phyloP scores from a whole-genome alignment of 75 land plant genomes.

The Sequoia sempervirens region DNA sequence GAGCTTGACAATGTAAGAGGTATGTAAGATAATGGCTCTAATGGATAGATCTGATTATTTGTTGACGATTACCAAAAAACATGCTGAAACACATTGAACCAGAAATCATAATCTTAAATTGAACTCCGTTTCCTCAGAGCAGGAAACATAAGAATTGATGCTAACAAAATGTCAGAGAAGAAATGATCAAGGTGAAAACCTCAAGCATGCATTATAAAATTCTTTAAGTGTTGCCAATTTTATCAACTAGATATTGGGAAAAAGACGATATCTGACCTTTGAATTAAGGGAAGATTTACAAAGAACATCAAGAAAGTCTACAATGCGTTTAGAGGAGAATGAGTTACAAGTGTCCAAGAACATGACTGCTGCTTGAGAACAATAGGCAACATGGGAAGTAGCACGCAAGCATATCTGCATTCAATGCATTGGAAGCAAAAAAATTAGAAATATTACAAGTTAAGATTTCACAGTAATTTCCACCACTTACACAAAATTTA shows the following conservation, averaged over 20 bases:
- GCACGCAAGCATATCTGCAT: conserved; percentile 57
- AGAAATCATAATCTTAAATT: neutral
- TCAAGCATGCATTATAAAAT: neutral
- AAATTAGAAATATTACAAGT: neutral
- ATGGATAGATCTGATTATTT: neutral
- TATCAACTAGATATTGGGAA: neutral
- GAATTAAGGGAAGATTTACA: neutral
- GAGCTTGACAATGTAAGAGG: neutral
- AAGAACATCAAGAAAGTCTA: conserved; percentile 30
- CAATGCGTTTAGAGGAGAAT: conserved; percentile 67
- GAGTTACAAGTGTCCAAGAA: conserved; percentile 74
- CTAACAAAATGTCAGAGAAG: neutral
- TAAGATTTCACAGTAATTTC: neutral
- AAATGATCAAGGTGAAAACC: neutral
- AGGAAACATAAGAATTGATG: neutral
- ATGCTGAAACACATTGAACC: neutral
- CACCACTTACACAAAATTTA: neutral
- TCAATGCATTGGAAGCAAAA: neutral
- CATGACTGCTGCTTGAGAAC: conserved; percentile 29
- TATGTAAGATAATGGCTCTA: too few relatives aligned
- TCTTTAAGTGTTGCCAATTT: neutral
- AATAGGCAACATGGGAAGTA: conserved; percentile 48
- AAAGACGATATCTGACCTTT: conserved; percentile 24
- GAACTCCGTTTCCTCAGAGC: neutral
- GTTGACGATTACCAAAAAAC: neutral